Base-by-base conservation (phyloP, 495 filamentous ascomycete genomes). In the Penicillium maclennaniae region DNA sequence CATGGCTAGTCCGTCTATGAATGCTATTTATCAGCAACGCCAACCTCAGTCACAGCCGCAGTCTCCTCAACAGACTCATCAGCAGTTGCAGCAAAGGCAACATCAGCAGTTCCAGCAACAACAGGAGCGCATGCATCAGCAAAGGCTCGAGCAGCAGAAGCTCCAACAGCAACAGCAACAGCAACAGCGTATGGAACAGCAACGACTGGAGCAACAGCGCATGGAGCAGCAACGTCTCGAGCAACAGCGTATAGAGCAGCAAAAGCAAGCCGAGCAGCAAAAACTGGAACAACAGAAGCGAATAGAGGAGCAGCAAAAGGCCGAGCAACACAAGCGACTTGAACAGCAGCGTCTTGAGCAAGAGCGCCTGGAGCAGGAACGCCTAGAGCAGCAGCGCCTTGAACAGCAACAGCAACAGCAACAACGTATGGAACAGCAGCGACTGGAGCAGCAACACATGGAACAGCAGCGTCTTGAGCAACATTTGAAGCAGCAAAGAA, bases 61-160 rank as follows among this genome's bases (percentile, higher is more conserved):
- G 23, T 68, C 68, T 12, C 68, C 70, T 0, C 66, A 69, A 25
- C 60, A 67, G 37, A 60, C 65, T 0, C 67, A 68, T 15, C 62
- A 68, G 19, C 63, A 69, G 20, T 25, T 62, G 17, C 67, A 69
- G 28, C 53, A 64, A 41, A 51, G 54, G 28, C 58, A 69, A 21
- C 61, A 59, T 19, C 60, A 67, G 27, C 58, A 59, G 38, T 28
- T 48, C 8, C 58, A 68, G 49, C 63, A 69, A 45, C 58, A 63
- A 21, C 56, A 54, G 48, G 28, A 51, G 41, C 49, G 48, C 34
- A 39, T 51, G 21, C 42, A 69, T 39, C 66, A 66, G 37, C 58
- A 62, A 38, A 41, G 27, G 19, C 23, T 48, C 10, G 28, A 49
- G 41, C 56, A 59, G 21, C 52, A 54, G 20, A 46, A 45, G 19